Conservation (phyloP, 192 early-diverging fungal genomes). For the Backusella tuberculispora region DNA sequence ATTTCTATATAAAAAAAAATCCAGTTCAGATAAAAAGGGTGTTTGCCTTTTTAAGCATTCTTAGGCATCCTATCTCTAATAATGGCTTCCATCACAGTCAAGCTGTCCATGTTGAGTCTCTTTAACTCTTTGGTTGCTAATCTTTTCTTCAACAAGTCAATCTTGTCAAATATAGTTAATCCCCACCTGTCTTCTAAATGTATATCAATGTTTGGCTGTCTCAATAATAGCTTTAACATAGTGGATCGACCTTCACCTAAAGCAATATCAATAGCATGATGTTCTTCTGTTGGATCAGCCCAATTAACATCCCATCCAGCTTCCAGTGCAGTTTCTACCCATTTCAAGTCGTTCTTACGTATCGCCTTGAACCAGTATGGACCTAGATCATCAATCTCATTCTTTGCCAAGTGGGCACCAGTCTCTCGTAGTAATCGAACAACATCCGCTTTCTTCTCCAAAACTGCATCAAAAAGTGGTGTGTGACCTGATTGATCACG, state of each 20-base stretch:
- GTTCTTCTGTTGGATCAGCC: slow-evolving; percentile 57
- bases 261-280: slow-evolving; percentile 73
- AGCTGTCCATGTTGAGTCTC: background rate
- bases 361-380: slow-evolving; percentile 47
- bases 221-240: slow-evolving; percentile 50
- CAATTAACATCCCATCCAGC: slow-evolving; percentile 74
- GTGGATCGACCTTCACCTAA: slow-evolving; percentile 49
- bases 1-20: background rate
- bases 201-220: slow-evolving; percentile 47
- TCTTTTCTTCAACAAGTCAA: slow-evolving; percentile 32
- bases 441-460: slow-evolving; percentile 61
- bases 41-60: background rate
- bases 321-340: slow-evolving; percentile 56
- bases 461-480: slow-evolving; percentile 84
- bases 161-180: slow-evolving; percentile 59
- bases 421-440: slow-evolving; percentile 72
- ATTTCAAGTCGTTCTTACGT: slow-evolving; percentile 49
- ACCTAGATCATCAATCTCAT: slow-evolving; percentile 75
- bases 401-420: slow-evolving; percentile 90
- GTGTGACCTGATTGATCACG: slow-evolving; percentile 90
- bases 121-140: background rate
- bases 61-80: slow-evolving; percentile 2
- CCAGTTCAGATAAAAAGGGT: background rate
- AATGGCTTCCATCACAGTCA: background rate
- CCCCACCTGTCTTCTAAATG: slow-evolving; percentile 57